phyloP scores from a whole-genome alignment of 306 rosid species.

The Sophora flavescens region DNA sequence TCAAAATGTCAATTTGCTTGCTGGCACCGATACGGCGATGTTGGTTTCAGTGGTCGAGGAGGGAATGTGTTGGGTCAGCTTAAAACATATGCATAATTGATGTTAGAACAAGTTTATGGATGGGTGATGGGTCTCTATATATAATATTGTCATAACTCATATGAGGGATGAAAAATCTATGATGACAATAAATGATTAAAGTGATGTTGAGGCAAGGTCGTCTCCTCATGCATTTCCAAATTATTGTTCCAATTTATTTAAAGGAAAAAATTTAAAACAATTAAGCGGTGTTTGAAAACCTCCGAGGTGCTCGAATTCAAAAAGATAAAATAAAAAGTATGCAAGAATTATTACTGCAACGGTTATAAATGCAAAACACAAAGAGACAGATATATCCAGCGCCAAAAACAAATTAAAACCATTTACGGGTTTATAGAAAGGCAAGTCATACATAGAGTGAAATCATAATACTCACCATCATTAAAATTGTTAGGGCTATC shows the following conservation, averaged over 20 bases:
- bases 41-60: not conserved
- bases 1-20: no score
- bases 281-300: not conserved
- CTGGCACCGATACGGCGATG: not conserved
- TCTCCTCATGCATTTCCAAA: conserved; percentile 2
- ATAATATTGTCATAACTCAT: not conserved
- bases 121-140: not conserved
- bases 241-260: not conserved
- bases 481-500: conserved; percentile 26
- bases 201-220: not conserved
- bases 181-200: not conserved
- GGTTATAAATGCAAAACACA: not conserved
- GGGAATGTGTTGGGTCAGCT: not conserved
- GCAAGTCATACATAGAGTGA: not conserved
- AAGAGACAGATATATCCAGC: not conserved
- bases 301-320: not conserved
- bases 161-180: not conserved
- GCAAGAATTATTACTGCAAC: conserved; percentile 11
- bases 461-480: conserved; percentile 15
- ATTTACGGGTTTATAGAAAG: not conserved
- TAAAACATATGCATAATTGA: conserved; percentile 25
- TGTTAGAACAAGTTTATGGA: not conserved
- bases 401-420: not conserved
- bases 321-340: not conserved
- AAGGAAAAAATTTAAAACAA: not conserved